A percentile compares a stretch with the other conserved stretches of the same genome.
These are phyloP conservation scores for Claviceps citrina DNA, from an alignment of 2,329 filamentous ascomycete species.

Conservation along the genomic window DNA sequence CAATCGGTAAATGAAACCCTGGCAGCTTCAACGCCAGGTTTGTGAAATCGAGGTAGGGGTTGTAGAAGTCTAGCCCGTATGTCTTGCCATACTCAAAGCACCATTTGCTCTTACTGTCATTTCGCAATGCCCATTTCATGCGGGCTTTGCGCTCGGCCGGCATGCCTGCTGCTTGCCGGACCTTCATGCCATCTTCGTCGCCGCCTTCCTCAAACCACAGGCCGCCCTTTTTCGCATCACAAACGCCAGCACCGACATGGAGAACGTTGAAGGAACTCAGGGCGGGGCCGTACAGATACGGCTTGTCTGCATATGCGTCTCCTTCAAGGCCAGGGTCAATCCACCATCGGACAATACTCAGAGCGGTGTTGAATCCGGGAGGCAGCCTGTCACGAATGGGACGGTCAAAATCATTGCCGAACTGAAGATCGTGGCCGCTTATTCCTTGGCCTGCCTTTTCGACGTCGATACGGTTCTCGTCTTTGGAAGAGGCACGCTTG, in stretches of 20 bases:
- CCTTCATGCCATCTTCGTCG: constrained; percentile 36
- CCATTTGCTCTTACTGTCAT: constrained; percentile 35
- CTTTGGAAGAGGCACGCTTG: constrained; percentile 11
- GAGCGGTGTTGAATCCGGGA: constrained; percentile 69
- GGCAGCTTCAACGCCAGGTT: constrained; percentile 58
- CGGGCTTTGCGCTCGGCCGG: constrained; percentile 37
- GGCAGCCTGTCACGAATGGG: constrained; percentile 78
- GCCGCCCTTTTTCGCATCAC: constrained; percentile 32
- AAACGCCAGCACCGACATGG: constrained; percentile 42
- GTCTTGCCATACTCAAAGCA: constrained; percentile 37
- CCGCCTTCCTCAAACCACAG: constrained; percentile 51
- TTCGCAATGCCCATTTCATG: constrained; percentile 43
- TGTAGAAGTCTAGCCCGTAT: constrained; percentile 60
- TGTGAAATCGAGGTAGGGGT: constrained; percentile 76
- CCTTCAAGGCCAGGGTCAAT: constrained; percentile 85
- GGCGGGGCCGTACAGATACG: constrained; percentile 73
- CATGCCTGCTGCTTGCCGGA: constrained; percentile 31
- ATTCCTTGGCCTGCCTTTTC: constrained; percentile 31
- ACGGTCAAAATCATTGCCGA: constrained; percentile 90
- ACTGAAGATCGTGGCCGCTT: constrained; percentile 59
- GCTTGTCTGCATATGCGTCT: constrained; percentile 73
- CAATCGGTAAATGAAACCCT: constrained; percentile 56
- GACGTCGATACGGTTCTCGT: constrained; percentile 2
- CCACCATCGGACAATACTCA: constrained; percentile 76
- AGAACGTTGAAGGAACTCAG: constrained; percentile 68